A percentile compares a stretch with the other conserved stretches of the same genome.
These are phyloP conservation scores for Dictyostelium firmibasis DNA, from an alignment of 78 protist species.

Conservation along the genomic window DNA sequence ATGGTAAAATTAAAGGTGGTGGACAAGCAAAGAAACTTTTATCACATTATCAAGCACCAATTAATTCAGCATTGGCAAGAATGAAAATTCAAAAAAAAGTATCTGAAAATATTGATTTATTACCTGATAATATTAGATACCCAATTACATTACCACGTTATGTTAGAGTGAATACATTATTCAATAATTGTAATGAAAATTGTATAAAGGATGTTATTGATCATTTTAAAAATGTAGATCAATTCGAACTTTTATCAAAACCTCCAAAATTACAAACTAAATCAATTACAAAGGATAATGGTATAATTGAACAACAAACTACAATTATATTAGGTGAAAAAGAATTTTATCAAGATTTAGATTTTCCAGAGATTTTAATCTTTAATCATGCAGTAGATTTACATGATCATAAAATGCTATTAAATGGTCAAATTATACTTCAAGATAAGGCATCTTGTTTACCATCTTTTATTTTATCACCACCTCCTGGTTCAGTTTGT, in stretches of 20 bases:
- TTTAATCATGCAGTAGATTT: conserved; percentile 37
- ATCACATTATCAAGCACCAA: conserved; percentile 29
- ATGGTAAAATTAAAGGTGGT: conserved; percentile 38
- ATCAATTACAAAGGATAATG: neutral
- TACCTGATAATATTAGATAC: conserved; percentile 64
- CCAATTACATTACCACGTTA: conserved; percentile 72
- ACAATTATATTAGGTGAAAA: conserved; percentile 6
- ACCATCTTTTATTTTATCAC: conserved; percentile 64
- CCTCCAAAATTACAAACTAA: neutral
- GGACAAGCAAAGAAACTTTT: conserved; percentile 51
- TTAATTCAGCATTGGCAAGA: conserved; percentile 49
- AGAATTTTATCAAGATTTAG: conserved; percentile 65
- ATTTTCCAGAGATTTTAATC: conserved; percentile 48
- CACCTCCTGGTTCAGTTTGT: conserved; percentile 1
- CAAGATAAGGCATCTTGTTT: conserved; percentile 84
- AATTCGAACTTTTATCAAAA: neutral
- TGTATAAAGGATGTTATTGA: neutral
- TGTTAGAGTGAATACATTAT: conserved; percentile 66
- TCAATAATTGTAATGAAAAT: neutral
- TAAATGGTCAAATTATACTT: conserved; percentile 59
- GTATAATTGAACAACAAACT: neutral
- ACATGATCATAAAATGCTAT: conserved; percentile 58
- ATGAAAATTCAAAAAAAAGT: conserved; percentile 48
- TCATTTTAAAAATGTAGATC: neutral
- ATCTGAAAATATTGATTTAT: conserved; percentile 2